These are phyloP conservation scores for Xylariomycetidae sp. DNA, from an alignment of 2,329 filamentous ascomycete genomes.

Conservation along the genomic window DNA sequence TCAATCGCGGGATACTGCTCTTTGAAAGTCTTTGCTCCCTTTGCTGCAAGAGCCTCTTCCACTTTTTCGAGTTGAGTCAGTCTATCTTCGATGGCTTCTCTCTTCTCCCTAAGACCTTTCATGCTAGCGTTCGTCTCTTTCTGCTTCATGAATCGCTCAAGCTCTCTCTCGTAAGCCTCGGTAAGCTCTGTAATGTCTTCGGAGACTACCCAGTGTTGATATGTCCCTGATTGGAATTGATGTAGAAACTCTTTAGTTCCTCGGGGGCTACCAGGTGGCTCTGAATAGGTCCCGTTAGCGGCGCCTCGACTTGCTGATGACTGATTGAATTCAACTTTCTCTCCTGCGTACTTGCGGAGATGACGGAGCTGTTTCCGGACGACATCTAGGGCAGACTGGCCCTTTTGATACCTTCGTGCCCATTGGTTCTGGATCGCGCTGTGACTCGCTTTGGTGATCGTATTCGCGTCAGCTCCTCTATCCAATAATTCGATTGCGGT, in stretches of 20 bases:
- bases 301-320: too few relatives aligned
- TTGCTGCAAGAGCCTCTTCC: slow-evolving; percentile 48
- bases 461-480: slow-evolving; percentile 62
- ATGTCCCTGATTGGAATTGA: slow-evolving; percentile 49
- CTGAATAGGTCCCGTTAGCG: too few relatives aligned
- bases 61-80: slow-evolving; percentile 50
- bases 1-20: slow-evolving; percentile 57
- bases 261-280: slow-evolving; percentile 25
- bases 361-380: slow-evolving; percentile 48
- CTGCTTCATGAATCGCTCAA: slow-evolving; percentile 31
- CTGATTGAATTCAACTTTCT: slow-evolving; percentile 19
- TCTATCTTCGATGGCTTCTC: slow-evolving; percentile 45
- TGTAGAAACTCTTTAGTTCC: slow-evolving; percentile 49
- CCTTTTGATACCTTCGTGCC: slow-evolving; percentile 30
- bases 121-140: slow-evolving; percentile 24
- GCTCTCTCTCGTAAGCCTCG: slow-evolving; percentile 26
- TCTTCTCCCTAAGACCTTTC: slow-evolving; percentile 45
- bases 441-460: slow-evolving; percentile 40
- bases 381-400: slow-evolving; percentile 55
- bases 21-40: slow-evolving; percentile 61
- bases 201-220: slow-evolving; percentile 52
- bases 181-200: slow-evolving; percentile 31
- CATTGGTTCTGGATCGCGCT: slow-evolving; percentile 30
- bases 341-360: slow-evolving; percentile 41
- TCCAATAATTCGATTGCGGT: slow-evolving; percentile 56